A percentile compares a stretch with the other conserved stretches of the same genome.
These are phyloP conservation scores for Penicillium sp. DNA, from an alignment of 2,329 filamentous ascomycete species.

Conservation along the genomic window DNA sequence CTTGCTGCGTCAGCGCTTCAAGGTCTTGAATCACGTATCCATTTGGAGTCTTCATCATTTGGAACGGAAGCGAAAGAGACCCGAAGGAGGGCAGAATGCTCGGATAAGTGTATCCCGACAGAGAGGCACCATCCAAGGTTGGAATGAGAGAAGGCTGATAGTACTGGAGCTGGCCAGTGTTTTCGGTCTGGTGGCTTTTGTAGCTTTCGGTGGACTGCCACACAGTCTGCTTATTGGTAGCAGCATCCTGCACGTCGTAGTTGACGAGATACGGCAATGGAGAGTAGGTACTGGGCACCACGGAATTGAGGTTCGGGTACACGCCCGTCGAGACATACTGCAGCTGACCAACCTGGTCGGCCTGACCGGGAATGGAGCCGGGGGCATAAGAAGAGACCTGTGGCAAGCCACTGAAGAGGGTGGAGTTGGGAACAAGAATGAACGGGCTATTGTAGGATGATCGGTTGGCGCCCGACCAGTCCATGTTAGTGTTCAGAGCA, in stretches of 20 bases:
- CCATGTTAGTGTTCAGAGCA: conserved; percentile 23
- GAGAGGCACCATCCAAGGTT: conserved; percentile 54
- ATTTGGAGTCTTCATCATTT: conserved; percentile 44
- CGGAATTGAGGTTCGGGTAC: conserved; percentile 34
- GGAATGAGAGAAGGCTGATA: conserved; percentile 50
- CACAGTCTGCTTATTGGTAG: conserved; percentile 30
- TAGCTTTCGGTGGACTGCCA: conserved; percentile 42
- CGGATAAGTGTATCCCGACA: conserved; percentile 48
- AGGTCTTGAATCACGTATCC: conserved; percentile 48
- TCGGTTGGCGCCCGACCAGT: conserved; percentile 28
- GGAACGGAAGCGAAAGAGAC: conserved; percentile 35
- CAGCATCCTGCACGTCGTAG: conserved; percentile 30
- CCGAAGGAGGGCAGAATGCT: conserved; percentile 59
- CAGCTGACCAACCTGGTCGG: conserved; percentile 30
- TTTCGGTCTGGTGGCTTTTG: conserved; percentile 53
- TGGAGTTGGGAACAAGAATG: conserved; percentile 31
- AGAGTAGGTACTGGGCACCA: conserved; percentile 31
- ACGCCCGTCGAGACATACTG: conserved; percentile 36
- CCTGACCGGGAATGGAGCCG: conserved; percentile 24
- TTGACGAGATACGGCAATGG: conserved; percentile 35
- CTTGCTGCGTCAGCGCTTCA: conserved; percentile 62
- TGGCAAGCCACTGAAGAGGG: conserved; percentile 30
- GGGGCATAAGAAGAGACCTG: conserved; percentile 28
- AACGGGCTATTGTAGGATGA: conserved; percentile 26
- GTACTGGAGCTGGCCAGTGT: conserved; percentile 54